Base-by-base conservation (phyloP, 1,284 basidiomycete species). In the Rhodotorula sp. region DNA sequence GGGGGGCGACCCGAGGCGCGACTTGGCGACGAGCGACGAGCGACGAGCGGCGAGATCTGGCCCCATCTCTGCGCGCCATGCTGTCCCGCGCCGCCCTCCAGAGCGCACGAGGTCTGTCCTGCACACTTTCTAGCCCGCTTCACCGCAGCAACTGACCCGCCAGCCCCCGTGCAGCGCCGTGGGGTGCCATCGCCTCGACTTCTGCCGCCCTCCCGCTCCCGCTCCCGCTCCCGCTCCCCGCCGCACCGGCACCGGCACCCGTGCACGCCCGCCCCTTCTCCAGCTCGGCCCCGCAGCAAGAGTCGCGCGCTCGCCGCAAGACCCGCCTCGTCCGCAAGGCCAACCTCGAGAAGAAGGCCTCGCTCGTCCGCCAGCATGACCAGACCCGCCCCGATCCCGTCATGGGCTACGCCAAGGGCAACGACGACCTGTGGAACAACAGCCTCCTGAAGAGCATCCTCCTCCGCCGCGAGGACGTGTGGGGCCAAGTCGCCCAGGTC, bases 371-470 rank as follows among this genome's bases (percentile, higher is more conserved):
- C 0, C 82, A 83, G 12, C 51, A 66, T 61, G 54, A 62, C 15
- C 65, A 63, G 50, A 73, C 80, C 29, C 76, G 79, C 63, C 88
- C 91, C 22, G 89, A 90, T 76, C 86, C 89, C 64, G 85, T 94
- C 13, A 86, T 92, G 3, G 92, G 92, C 9, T 87, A 86, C 34
- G 84, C 87, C 54, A 84, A 86, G 10, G 85, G 85, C 66, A 86
- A 89, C 70, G 86, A 88, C 66, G 79, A 82, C 8, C 37, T 68
- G 25, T 92, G 90, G 90, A 77, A 81, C 36, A 82, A 84, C 41
- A 88, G 87, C 79, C 85, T 88, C 81, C 86, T 92, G 62, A 86
- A 87, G 37, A 84, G 85, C 73, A 82, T 87, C 70, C 82, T 91
- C 72, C 83, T 92, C 61, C 83, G 86, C 62, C 82, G 86, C 64